Evolutionary conservation across 2,329 filamentous ascomycete species (phyloP).

Genomic region (Pestalotiopsis sp.): DNA sequence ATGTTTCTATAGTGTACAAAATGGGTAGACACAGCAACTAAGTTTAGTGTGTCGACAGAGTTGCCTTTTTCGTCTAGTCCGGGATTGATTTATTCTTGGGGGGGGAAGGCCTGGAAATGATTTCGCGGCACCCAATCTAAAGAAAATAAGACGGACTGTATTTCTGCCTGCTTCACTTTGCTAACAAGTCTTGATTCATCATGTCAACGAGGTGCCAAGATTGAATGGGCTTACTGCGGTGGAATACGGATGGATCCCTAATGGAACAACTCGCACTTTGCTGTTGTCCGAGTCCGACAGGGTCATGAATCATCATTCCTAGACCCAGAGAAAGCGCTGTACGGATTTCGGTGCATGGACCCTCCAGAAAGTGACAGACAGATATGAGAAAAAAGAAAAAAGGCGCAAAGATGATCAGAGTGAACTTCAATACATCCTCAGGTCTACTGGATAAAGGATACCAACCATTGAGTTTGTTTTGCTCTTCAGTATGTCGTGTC

Average conservation of each 20-base stretch:
- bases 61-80: neutral
- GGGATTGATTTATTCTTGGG: neutral
- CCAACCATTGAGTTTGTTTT: neutral
- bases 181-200: slow-evolving; percentile 16
- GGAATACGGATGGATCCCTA: neutral
- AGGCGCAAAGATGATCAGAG: neutral
- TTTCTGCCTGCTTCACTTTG: neutral
- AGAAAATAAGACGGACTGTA: neutral
- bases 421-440: too few relatives aligned
- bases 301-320: slow-evolving; percentile 16
- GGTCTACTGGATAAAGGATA: too few relatives aligned
- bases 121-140: neutral
- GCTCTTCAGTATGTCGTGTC: neutral
- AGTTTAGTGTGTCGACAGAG: neutral
- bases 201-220: neutral
- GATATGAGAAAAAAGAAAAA: neutral
- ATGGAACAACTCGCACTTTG: neutral
- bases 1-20: neutral
- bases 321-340: neutral
- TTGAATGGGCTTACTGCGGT: neutral
- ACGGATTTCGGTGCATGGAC: neutral
- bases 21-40: neutral
- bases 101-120: too few relatives aligned
- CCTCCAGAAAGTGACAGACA: neutral
- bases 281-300: slow-evolving; percentile 9